Base-by-base conservation (phyloP, 2,329 filamentous ascomycete genomes). In the Blastomyces emzantsi region DNA sequence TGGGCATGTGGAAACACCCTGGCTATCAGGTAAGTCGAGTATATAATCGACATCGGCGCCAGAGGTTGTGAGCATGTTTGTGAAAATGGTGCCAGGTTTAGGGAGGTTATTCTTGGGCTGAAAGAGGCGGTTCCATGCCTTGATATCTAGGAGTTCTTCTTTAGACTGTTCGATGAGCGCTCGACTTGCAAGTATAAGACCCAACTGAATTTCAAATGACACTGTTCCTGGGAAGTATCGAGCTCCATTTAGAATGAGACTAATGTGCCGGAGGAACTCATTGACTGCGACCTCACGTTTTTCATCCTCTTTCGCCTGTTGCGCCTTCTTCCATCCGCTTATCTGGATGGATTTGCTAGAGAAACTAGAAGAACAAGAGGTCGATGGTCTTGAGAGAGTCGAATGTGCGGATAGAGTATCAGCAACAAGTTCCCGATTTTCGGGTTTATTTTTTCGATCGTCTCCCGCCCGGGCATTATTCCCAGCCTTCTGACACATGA, bases 11-110 rank as follows among this genome's bases (percentile, higher is more conserved):
- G n/a, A 54, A n/a, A 65, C 63, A 7, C 62, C 62, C 51, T 69
- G 66, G 13, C 67, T 66, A 13, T 67, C 69, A 49, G 72, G 72
- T 45, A 77, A 57, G 63, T 73, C 70, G 11, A 79, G 66, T 7
- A 77, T 69, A 59, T 73, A 66, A 62, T 80, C 76, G 56, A 78
- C 66, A 61, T 79, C 78, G 2, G 69, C 67, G 15, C 76, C 75
- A n/a, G 73, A 75, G 0, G 71, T 70, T n/a, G 77, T 78, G 19
- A 79, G 62, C 54, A 72, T 70, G 54, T 73, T 71, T 45, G 73
- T 70, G 62, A 79, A 78, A 8, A 68, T 71, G 1, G 73, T 73
- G 8, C 68, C 70, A 17, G 72, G 73, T 1, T 70, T 65, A 6
- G 62, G 60, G 43, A 73, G 52, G 30, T 70, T 69, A 61, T 68